Evolutionary conservation across 805 yeast genomes (phyloP), one percentile per base, ranked within the genome.

Genomic region (Blastobotrys robertii): DNA sequence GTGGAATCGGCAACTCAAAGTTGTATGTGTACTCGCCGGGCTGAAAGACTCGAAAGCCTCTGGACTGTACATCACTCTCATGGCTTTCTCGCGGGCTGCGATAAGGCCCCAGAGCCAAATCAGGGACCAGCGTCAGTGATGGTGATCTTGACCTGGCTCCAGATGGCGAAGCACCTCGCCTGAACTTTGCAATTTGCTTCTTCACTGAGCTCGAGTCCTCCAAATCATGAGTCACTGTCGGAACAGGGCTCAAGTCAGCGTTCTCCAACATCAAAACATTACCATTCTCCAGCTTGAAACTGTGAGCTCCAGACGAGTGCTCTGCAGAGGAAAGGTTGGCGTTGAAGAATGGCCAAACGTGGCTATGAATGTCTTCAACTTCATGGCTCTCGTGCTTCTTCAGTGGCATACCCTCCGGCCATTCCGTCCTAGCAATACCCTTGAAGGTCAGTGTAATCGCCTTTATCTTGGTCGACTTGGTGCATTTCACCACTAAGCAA

Each of bases 331-430:
- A 54, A 37, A 60, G 60, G 38, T 65, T 44, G 33, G 66, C 61
- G 44, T 58, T 68, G 68, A 76, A 90, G 58, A 92, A 86, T 0
- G 95, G 92, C 98, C 98, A 92, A 4, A 83, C 77, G 58, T 90
- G 97, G 40, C 76, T 72, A 25, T 85, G 72, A 16, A 88, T 58
- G 41, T 75, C 82, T 48, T 73, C 74, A 15, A 72, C 60, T 52
- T 92, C 98, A 30, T 62, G 60, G 47, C 74, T 79, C 10, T 78
- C 82, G 12, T 68, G 67, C 50, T 79, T 78, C 57, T 82, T 84
- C 0, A 97, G 96, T 0, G 97, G 97, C 13, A 90, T 88, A 2
- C 98, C 98, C 56, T 92, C 95, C 8, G 95, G 95, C 96, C 96
- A 87, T 48, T 84, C 94, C 0, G 96, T 87, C 51, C 81, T 69